A percentile compares a stretch with the other conserved stretches of the same genome.
Conservation (phyloP, 495 filamentous ascomycete genomes). For the Penicillium salamii region DNA sequence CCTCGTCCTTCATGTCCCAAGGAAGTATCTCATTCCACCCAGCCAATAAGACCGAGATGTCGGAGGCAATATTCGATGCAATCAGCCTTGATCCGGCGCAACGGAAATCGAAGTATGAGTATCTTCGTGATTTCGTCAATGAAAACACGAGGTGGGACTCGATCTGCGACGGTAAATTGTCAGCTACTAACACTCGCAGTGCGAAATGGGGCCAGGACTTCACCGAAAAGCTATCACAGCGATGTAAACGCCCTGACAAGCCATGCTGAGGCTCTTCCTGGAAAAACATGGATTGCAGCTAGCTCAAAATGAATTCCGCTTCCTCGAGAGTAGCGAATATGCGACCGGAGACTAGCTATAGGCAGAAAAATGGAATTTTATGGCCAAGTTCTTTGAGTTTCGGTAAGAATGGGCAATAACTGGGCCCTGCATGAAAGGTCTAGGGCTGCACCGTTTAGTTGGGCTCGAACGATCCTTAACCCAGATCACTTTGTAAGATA, state of each 20-base stretch:
- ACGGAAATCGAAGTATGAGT: constrained; percentile 71
- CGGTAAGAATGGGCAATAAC: too few relatives aligned
- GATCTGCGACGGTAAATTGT: neutral
- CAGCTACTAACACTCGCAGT: constrained; percentile 17
- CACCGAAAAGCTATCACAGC: constrained; percentile 26
- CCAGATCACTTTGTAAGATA: too few relatives aligned
- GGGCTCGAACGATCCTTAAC: too few relatives aligned
- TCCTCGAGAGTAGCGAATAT: too few relatives aligned
- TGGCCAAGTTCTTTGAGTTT: too few relatives aligned
- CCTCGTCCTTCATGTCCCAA: constrained; percentile 74
- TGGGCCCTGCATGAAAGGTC: too few relatives aligned
- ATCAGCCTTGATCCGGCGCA: constrained; percentile 81
- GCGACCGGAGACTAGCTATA: too few relatives aligned
- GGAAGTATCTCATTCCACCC: constrained; percentile 88
- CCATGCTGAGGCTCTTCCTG: too few relatives aligned
- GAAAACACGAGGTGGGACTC: constrained; percentile 73
- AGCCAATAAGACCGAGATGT: constrained; percentile 85
- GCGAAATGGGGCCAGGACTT: constrained; percentile 39
- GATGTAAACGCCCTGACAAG: constrained; percentile 7
- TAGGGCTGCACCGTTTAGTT: too few relatives aligned
- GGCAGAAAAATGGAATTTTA: too few relatives aligned
- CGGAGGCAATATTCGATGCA: constrained; percentile 78
- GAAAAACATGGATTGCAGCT: too few relatives aligned
- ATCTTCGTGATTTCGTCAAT: constrained; percentile 78
- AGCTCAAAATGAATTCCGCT: too few relatives aligned